Evolutionary conservation across 352 stramenopile species (phyloP).

Genomic region (Phytophthora parvispora): DNA sequence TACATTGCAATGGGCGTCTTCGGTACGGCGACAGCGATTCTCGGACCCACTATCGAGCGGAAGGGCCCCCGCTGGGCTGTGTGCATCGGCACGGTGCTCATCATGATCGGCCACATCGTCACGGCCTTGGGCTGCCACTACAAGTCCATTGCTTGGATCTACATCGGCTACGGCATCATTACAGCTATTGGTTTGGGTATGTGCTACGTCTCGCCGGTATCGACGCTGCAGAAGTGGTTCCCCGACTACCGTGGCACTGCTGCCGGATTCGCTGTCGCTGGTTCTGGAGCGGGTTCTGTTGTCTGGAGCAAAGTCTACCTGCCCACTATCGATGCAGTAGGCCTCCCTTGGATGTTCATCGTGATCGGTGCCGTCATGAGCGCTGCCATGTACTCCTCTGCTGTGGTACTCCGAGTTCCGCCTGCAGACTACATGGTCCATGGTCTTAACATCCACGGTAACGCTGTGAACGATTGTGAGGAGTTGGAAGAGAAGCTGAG

Average conservation of each 20-base stretch:
- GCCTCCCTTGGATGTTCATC: slow-evolving; percentile 59
- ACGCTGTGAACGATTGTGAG: slow-evolving; percentile 43
- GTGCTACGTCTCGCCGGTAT: slow-evolving; percentile 76
- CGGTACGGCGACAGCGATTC: slow-evolving; percentile 58
- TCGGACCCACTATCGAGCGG: slow-evolving; percentile 71
- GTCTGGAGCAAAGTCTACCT: slow-evolving; percentile 75
- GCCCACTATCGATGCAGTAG: slow-evolving; percentile 52
- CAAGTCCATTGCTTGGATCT: slow-evolving; percentile 64
- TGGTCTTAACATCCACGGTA: slow-evolving; percentile 70
- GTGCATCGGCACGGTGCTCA: slow-evolving; percentile 53
- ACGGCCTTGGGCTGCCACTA: slow-evolving; percentile 59
- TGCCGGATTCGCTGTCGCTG: slow-evolving; percentile 69
- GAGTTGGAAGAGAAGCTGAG: slow-evolving; percentile 40
- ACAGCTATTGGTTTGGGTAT: slow-evolving; percentile 69
- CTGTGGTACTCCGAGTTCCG: slow-evolving; percentile 56
- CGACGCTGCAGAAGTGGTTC: slow-evolving; percentile 81
- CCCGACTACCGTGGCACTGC: slow-evolving; percentile 76
- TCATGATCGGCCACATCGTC: slow-evolving; percentile 66
- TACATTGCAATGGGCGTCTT: slow-evolving; percentile 77
- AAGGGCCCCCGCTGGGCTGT: slow-evolving; percentile 57
- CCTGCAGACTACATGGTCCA: slow-evolving; percentile 51
- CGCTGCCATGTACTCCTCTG: slow-evolving; percentile 50
- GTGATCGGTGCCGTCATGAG: slow-evolving; percentile 57
- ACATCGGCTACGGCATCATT: slow-evolving; percentile 79
- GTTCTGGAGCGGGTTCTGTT: slow-evolving; percentile 66